Percentiles rank a stretch among this genome's conserved stretches.
phyloP scores from a whole-genome alignment of 768 basidiomycete species.

The Chlorophyllum brunneum region DNA sequence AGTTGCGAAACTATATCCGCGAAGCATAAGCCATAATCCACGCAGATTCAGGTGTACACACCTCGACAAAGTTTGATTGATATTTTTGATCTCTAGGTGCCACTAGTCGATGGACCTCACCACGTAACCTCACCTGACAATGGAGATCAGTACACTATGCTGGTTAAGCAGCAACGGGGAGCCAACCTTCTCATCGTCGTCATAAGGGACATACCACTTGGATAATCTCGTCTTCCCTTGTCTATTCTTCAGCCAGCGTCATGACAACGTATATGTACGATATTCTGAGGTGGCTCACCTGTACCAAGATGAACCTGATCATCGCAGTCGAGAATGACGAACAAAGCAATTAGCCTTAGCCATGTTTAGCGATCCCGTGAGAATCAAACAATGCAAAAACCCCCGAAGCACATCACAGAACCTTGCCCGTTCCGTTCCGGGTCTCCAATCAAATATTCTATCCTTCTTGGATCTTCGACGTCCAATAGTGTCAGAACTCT shows the following conservation, averaged over 20 bases:
- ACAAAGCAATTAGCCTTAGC: neutral
- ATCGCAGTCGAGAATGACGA: conserved; percentile 38
- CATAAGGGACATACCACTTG: conserved; percentile 99
- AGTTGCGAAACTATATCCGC: conserved; percentile 80
- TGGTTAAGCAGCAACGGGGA: neutral
- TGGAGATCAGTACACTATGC: conserved; percentile 1
- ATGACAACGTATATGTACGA: conserved; percentile 1
- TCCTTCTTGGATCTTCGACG: no score
- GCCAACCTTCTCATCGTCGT: conserved; percentile 95
- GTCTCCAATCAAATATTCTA: neutral
- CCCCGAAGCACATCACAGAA: no score
- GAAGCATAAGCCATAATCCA: conserved; percentile 9
- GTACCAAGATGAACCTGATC: conserved; percentile 98
- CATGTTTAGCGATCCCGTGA: conserved; percentile 13
- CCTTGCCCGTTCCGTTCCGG: neutral
- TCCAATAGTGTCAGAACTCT: no score
- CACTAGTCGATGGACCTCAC: conserved; percentile 94
- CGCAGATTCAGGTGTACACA: conserved; percentile 30
- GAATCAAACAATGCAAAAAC: conserved; percentile 11
- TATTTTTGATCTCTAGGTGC: conserved; percentile 98
- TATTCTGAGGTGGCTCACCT: conserved; percentile 47
- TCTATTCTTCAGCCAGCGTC: conserved; percentile 63
- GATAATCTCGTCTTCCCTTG: conserved; percentile 97
- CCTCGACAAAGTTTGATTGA: conserved; percentile 99
- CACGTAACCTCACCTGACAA: conserved; percentile 80